A percentile compares a stretch with the other conserved stretches of the same genome.
Conservation (phyloP, 139 green algal species). For the Tetradesmus lagerheimii region DNA sequence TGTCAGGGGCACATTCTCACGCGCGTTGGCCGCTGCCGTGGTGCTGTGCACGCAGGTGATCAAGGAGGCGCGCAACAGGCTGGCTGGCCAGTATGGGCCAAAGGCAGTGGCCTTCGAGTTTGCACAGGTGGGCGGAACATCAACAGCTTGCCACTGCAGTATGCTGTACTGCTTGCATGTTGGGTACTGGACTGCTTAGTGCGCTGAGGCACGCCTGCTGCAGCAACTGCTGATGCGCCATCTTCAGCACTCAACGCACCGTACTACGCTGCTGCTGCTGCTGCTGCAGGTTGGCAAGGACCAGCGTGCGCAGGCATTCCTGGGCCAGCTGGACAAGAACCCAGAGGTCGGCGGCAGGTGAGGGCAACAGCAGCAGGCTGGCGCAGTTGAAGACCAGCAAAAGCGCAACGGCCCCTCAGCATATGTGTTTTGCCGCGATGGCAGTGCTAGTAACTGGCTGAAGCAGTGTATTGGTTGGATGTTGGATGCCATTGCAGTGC, state of each 20-base stretch:
- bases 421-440: too few species aligned
- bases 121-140: conserved; percentile 38
- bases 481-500: too few species aligned
- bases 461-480: too few species aligned
- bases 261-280: neutral
- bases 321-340: conserved; percentile 36
- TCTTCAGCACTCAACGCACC: neutral
- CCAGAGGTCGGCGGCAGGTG: conserved; percentile 34
- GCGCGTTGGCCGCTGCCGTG: neutral
- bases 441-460: too few species aligned
- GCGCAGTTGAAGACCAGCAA: too few species aligned
- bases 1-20: too few species aligned
- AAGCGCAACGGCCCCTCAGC: too few species aligned
- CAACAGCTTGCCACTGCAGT: neutral
- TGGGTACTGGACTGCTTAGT: too few species aligned
- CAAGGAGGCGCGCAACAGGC: conserved; percentile 24
- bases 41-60: conserved; percentile 31
- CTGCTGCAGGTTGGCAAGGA: conserved; percentile 46
- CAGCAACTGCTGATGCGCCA: neutral
- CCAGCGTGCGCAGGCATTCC: conserved; percentile 40
- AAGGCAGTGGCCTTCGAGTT: conserved; percentile 49
- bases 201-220: too few species aligned
- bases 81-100: conserved; percentile 36
- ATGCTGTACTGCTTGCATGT: too few species aligned
- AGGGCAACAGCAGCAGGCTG: neutral